Base-by-base conservation (phyloP, 148 eudicot species). In the Chenopodium berlandieri region DNA sequence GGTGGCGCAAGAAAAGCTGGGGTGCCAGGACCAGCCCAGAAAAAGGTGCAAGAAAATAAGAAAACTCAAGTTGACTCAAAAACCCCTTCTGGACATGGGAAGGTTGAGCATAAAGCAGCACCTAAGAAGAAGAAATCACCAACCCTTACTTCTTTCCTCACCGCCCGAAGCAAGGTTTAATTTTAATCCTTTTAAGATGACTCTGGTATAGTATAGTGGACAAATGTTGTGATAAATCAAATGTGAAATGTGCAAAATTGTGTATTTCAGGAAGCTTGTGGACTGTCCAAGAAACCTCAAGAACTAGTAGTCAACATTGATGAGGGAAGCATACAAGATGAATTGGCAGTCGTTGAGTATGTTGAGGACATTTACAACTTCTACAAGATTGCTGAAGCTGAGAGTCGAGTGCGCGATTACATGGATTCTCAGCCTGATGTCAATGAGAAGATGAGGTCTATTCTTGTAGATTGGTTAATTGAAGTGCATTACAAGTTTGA, bases 401-500 rank as follows among this genome's bases (percentile, higher is more conserved):
- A 88, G 48, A 81, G 77, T 23, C 80, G 79, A 20, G 20, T 85
- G 46, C 40, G 17, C 16, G 84, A 88, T 75, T 88, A 89, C 75
- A 89, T 89, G 89, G 56, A 66, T 1, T 46, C 54, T 17, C 91
- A 89, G 80, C 86, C 87, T 5, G 91, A 89, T 40, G 82, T 87
- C 73, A 89, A 84, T 80, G 86, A 87, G 81, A 85, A 82, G 66
- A 89, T 89, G 91, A 85, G 91, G 62, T 79, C 88, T 22, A 89
- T 87, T 48, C 83, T 89, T 10, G 87, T 87, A 17, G 88, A 87
- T 11, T 87, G 91, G 91, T 80, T 89, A 80, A 87, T 85, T 76
- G 89, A 88, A 58, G 92, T 88, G 69, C 92, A 90, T 70, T 40
- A 78, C 79, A 90, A 87, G 75, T 90, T 90, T 77, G 86, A 90